phyloP scores from a whole-genome alignment of 768 basidiomycete genomes.

The Pisolithus tinctorius region DNA sequence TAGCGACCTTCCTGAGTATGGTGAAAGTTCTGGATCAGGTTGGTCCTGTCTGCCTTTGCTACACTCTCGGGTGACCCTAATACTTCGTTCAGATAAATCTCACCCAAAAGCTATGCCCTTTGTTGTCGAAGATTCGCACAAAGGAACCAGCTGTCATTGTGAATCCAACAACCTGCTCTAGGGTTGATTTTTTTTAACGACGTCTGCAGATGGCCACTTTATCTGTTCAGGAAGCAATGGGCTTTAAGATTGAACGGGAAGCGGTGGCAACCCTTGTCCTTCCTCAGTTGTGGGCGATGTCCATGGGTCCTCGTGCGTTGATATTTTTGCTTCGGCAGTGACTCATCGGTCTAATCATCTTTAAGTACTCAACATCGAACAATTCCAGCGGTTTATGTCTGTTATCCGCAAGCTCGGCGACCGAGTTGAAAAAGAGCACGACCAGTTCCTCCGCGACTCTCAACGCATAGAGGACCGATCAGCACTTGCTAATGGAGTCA shows the following conservation, averaged over 20 bases:
- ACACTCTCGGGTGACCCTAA: neutral
- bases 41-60: constrained; percentile 6
- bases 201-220: constrained; percentile 71
- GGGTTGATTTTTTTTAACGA: constrained; percentile 1
- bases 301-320: constrained; percentile 83
- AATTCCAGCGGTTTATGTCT: constrained; percentile 90
- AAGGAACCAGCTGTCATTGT: constrained; percentile 96
- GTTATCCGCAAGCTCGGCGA: constrained; percentile 73
- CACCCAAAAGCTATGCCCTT: constrained; percentile 92
- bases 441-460: constrained; percentile 87
- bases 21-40: constrained; percentile 89
- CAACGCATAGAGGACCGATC: constrained; percentile 83
- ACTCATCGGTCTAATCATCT: constrained; percentile 3
- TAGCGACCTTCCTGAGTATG: constrained; percentile 78
- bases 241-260: constrained; percentile 87
- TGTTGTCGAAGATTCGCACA: constrained; percentile 91
- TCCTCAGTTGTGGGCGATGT: constrained; percentile 94
- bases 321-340: neutral
- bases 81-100: constrained; percentile 53
- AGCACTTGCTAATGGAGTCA: constrained; percentile 37
- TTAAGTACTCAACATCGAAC: constrained; percentile 69
- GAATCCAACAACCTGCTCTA: neutral
- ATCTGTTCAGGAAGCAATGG: constrained; percentile 93
- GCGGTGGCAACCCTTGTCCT: constrained; percentile 85
- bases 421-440: constrained; percentile 89